Percentiles rank a stretch among this genome's conserved stretches.
Conservation (phyloP, 257 asterid genomes). For the Lithospermum erythrorhizon region DNA sequence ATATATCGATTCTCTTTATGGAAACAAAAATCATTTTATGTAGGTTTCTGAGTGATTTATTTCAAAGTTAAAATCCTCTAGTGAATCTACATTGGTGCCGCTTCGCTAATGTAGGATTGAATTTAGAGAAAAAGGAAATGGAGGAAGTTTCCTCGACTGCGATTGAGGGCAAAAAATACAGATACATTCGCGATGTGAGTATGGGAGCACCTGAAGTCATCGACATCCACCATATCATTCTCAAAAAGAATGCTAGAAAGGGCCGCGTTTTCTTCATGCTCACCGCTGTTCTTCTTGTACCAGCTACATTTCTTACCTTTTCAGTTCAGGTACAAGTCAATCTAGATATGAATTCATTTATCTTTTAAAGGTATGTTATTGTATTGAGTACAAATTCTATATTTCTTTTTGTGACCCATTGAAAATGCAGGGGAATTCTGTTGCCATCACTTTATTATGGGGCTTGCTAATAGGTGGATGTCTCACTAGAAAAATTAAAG, state of each 20-base stretch:
- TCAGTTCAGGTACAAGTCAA: slow-evolving; percentile 37
- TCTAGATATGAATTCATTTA: no score
- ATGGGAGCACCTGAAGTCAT: slow-evolving; percentile 50
- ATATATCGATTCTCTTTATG: no score
- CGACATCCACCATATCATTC: slow-evolving; percentile 53
- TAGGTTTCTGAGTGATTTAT: no score
- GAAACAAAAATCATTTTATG: no score
- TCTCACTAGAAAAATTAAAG: slow-evolving; percentile 17
- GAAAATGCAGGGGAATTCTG: slow-evolving; percentile 27
- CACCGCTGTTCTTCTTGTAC: slow-evolving; percentile 22
- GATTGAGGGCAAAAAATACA: slow-evolving; percentile 33
- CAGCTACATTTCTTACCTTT: slow-evolving; percentile 17
- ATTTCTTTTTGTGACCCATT: slow-evolving; percentile 5
- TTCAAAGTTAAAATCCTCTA: no score
- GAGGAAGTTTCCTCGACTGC: slow-evolving; percentile 6
- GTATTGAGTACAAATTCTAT: no score
- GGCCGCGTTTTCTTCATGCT: slow-evolving; percentile 19
- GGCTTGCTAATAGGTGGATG: slow-evolving; percentile 31
- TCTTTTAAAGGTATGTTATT: no score
- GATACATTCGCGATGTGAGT: slow-evolving; percentile 39
- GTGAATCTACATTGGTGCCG: no score
- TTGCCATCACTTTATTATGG: slow-evolving; percentile 23
- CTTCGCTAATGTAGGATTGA: not conserved
- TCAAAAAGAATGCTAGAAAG: slow-evolving; percentile 23
- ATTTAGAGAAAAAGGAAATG: slow-evolving; percentile 6